Percentiles rank a stretch among this genome's conserved stretches.
Evolutionary conservation across 352 stramenopile species (phyloP).

Genomic region (Globisporangium canariense): DNA sequence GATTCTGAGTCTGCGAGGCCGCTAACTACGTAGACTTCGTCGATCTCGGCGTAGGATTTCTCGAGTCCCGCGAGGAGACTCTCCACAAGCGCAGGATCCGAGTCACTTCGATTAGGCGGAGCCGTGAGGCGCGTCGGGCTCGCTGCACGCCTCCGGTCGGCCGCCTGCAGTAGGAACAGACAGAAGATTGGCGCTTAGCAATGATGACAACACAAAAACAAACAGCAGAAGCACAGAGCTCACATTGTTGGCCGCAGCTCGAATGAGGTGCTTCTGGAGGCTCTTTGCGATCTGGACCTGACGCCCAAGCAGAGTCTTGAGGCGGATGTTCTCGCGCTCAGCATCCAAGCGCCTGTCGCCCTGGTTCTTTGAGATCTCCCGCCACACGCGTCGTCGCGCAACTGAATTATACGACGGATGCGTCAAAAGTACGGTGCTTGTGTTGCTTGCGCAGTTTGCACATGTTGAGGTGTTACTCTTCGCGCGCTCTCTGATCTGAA

Average conservation of each 20-base stretch:
- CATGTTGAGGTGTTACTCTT: background rate
- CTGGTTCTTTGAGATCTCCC: background rate
- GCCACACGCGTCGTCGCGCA: background rate
- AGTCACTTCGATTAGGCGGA: background rate
- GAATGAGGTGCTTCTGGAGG: background rate
- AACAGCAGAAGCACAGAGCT: too few relatives aligned
- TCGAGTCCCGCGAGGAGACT: slow-evolving; percentile 33
- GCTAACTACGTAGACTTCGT: slow-evolving; percentile 28
- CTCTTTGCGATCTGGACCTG: background rate
- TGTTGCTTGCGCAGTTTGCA: background rate
- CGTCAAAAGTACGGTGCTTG: background rate
- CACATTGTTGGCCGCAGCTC: background rate
- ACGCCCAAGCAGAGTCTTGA: background rate
- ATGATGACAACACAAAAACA: background rate
- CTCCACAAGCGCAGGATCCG: slow-evolving; percentile 31
- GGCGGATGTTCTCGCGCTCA: background rate
- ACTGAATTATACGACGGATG: background rate
- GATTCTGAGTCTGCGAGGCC: slow-evolving; percentile 18
- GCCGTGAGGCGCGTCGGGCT: too few relatives aligned
- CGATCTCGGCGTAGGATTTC: slow-evolving; percentile 26
- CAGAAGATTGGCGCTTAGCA: background rate
- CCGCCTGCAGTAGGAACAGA: background rate
- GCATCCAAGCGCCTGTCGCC: background rate
- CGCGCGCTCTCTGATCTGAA: background rate
- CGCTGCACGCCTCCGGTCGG: background rate